phyloP scores from a whole-genome alignment of 495 filamentous ascomycete species.

The Echria macrotheca region DNA sequence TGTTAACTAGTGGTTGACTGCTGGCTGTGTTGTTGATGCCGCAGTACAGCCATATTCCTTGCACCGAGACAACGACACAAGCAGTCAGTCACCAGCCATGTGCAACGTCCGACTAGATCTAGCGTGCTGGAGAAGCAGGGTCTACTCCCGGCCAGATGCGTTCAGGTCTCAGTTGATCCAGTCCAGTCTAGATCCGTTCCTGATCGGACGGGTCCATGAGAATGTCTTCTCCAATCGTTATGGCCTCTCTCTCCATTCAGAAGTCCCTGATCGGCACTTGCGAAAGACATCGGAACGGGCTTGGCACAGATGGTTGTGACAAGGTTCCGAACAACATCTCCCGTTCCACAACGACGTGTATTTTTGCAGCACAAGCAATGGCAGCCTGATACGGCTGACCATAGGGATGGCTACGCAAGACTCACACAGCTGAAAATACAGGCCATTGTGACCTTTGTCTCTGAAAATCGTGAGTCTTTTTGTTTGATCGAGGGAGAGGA shows the following conservation, averaged over 20 bases:
- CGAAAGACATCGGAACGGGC: background rate
- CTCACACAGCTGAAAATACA: too few species aligned
- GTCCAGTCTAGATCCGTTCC: background rate
- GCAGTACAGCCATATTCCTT: background rate
- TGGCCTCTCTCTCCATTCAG: too few species aligned
- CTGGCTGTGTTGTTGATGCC: background rate
- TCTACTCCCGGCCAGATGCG: background rate
- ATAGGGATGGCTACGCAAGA: too few species aligned
- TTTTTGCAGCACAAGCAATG: background rate
- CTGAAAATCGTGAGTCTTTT: background rate
- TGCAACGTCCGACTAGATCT: background rate
- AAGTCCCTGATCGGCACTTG: background rate
- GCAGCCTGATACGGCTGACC: background rate
- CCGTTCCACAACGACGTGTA: background rate
- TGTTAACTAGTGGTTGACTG: background rate
- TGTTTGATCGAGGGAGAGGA: background rate
- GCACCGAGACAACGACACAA: background rate
- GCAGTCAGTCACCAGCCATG: background rate
- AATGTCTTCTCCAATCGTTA: too few species aligned
- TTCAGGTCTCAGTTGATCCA: background rate
- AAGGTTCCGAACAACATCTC: background rate
- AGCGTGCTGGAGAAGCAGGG: background rate
- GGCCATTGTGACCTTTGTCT: background rate
- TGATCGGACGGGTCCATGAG: background rate
- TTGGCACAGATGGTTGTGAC: background rate